A percentile compares a stretch with the other conserved stretches of the same genome.
phyloP scores from a whole-genome alignment of 2,329 filamentous ascomycete genomes.

The Paraphaeosphaeria sporulosa region DNA sequence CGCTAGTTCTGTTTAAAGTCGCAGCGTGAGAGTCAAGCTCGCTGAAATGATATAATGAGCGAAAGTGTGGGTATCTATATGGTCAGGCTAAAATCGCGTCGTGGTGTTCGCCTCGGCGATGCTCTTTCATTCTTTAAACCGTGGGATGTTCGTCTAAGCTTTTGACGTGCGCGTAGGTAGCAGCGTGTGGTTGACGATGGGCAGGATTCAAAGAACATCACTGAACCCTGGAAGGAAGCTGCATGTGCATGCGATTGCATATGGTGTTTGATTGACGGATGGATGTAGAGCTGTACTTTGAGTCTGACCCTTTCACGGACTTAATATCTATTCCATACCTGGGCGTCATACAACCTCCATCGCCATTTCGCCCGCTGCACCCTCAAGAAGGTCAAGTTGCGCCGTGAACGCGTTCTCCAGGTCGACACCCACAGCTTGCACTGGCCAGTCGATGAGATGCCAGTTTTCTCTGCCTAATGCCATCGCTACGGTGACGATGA shows the following conservation, averaged over 20 bases:
- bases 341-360: constrained; percentile 7
- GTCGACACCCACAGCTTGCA: constrained; percentile 32
- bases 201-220: too few relatives aligned
- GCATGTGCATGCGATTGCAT: not conserved
- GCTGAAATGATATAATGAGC: too few relatives aligned
- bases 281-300: not conserved
- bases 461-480: constrained; percentile 40
- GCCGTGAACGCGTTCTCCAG: constrained; percentile 1
- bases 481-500: constrained; percentile 44
- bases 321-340: not conserved
- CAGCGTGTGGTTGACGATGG: too few relatives aligned
- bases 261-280: not conserved
- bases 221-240: not conserved
- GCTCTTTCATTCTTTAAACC: too few relatives aligned
- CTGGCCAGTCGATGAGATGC: constrained; percentile 43
- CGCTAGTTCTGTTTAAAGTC: too few relatives aligned
- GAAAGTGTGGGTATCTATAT: too few relatives aligned
- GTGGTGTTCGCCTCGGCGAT: too few relatives aligned
- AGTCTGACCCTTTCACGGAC: not conserved
- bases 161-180: too few relatives aligned
- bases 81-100: too few relatives aligned
- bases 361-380: constrained; percentile 2
- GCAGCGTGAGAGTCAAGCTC: too few relatives aligned
- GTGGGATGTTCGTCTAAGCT: too few relatives aligned
- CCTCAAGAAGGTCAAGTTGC: constrained; percentile 1